phyloP scores from a whole-genome alignment of 192 early-diverging fungal species.

The Coemansia sp. region DNA sequence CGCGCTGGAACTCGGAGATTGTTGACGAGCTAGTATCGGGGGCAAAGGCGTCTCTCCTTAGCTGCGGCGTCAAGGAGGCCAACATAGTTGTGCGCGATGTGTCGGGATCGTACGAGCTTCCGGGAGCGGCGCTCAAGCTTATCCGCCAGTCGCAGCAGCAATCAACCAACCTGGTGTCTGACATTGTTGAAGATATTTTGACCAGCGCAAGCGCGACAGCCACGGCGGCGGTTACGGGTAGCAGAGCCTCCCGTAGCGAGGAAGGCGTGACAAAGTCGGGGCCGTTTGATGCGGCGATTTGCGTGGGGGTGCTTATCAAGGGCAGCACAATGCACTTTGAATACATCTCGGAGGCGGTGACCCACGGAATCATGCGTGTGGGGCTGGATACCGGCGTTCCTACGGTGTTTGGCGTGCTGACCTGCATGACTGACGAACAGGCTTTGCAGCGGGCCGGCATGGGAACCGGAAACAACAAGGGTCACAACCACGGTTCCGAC shows the following conservation, averaged over 20 bases:
- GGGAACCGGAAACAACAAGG: constrained; percentile 54
- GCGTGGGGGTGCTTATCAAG: constrained; percentile 98
- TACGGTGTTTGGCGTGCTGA: constrained; percentile 94
- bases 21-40: constrained; percentile 83
- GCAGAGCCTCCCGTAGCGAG: not conserved
- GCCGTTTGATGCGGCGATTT: constrained; percentile 87
- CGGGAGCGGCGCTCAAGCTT: constrained; percentile 79
- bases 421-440: constrained; percentile 93
- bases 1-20: constrained; percentile 90
- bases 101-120: constrained; percentile 93
- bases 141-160: constrained; percentile 66
- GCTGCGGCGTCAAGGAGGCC: constrained; percentile 64
- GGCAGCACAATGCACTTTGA: constrained; percentile 99
- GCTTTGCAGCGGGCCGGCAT: constrained; percentile 81
- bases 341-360: constrained; percentile 95
- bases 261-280: constrained; percentile 24
- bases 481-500: constrained; percentile 95
- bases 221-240: constrained; percentile 1
- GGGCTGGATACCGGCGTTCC: constrained; percentile 85
- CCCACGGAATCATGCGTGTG: constrained; percentile 95
- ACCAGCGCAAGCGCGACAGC: constrained; percentile 14
- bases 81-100: constrained; percentile 82
- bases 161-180: constrained; percentile 56
- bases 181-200: constrained; percentile 58
- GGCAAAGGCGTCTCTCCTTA: constrained; percentile 64